Percentiles rank a stretch among this genome's conserved stretches.
phyloP scores from a whole-genome alignment of 768 basidiomycete genomes.

The Mycena vitilis region DNA sequence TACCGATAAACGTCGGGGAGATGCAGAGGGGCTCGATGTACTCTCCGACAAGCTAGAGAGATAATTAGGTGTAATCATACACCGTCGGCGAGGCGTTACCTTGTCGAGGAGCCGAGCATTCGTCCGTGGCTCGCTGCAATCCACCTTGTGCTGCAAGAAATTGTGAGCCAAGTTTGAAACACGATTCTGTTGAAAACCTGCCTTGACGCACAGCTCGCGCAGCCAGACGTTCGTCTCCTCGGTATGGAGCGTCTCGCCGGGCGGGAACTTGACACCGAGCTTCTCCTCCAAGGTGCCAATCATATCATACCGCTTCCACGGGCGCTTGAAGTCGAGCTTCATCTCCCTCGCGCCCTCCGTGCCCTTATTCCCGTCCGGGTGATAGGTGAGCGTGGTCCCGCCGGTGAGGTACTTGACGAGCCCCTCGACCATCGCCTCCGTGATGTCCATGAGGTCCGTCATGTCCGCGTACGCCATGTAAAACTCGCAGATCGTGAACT shows the following conservation, averaged over 20 bases:
- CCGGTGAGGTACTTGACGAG: slow-evolving; percentile 89
- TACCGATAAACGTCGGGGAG: slow-evolving; percentile 95
- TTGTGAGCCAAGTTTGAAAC: background rate
- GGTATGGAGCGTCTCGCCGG: slow-evolving; percentile 90
- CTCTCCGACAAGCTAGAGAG: slow-evolving; percentile 89
- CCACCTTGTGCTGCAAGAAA: slow-evolving; percentile 83
- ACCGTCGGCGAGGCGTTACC: slow-evolving; percentile 49
- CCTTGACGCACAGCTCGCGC: slow-evolving; percentile 86
- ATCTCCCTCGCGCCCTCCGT: slow-evolving; percentile 70
- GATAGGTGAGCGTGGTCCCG: slow-evolving; percentile 84
- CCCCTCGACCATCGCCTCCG: slow-evolving; percentile 90
- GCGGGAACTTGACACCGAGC: slow-evolving; percentile 90
- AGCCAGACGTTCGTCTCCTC: slow-evolving; percentile 91
- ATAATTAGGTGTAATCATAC: slow-evolving; percentile 12
- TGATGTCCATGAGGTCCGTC: slow-evolving; percentile 98
- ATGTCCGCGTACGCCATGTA: slow-evolving; percentile 99
- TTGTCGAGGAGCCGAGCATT: slow-evolving; percentile 96
- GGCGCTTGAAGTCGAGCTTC: slow-evolving; percentile 88
- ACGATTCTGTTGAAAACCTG: too few relatives aligned
- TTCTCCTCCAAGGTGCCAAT: slow-evolving; percentile 96
- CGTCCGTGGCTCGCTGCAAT: slow-evolving; percentile 95
- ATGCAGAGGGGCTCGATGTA: slow-evolving; percentile 98
- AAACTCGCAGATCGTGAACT: slow-evolving; percentile 99
- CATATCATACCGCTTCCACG: slow-evolving; percentile 99
- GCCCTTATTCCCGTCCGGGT: slow-evolving; percentile 94